Percentiles rank a stretch among this genome's conserved stretches.
Conservation (phyloP, 2,329 filamentous ascomycete species). For the Lasiodiplodia hormozganensis region DNA sequence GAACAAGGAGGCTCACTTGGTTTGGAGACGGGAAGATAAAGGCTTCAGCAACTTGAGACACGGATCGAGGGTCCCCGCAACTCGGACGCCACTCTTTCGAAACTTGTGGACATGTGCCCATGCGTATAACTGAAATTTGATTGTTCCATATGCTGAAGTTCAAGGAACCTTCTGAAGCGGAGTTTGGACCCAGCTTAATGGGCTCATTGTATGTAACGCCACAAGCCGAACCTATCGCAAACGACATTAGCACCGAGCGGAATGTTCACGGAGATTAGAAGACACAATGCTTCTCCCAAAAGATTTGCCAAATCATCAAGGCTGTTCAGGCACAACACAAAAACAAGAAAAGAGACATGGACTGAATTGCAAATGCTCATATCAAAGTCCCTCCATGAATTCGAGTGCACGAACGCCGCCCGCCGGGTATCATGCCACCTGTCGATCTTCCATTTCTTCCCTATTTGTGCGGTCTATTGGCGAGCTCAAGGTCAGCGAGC, state of each 20-base stretch:
- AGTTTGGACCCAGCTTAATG: no score
- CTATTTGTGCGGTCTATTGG: background rate
- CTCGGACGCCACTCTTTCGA: no score
- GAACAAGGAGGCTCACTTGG: no score
- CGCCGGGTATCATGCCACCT: slow-evolving; percentile 18
- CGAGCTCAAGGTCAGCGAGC: background rate
- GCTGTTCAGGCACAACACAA: background rate
- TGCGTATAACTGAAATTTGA: no score
- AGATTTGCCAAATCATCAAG: background rate
- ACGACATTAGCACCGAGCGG: background rate
- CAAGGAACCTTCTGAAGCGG: no score
- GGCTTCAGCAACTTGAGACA: no score
- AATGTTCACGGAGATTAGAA: background rate
- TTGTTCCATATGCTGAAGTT: no score
- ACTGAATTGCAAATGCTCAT: background rate
- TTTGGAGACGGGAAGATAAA: no score
- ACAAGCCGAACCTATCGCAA: background rate
- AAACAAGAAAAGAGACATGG: background rate
- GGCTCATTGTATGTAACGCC: no score
- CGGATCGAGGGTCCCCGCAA: no score
- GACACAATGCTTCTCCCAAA: background rate
- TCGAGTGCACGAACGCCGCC: background rate
- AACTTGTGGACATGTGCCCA: no score
- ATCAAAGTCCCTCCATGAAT: background rate
- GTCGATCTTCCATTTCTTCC: background rate